Evolutionary conservation across 805 yeast species (phyloP).

Genomic region (Starmera dryadoides): DNA sequence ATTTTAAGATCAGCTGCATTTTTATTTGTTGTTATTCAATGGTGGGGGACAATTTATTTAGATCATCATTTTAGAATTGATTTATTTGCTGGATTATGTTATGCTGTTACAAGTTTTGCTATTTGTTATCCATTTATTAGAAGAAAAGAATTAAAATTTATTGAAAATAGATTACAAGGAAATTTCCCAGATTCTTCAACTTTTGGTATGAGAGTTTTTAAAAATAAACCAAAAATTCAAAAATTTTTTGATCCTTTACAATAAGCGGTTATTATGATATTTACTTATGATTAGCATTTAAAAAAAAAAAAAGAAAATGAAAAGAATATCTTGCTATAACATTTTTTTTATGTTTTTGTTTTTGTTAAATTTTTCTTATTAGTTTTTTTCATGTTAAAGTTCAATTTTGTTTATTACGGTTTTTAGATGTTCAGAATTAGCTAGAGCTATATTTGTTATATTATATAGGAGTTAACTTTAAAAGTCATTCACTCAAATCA

Average conservation of each 20-base stretch:
- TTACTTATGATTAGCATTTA: too few relatives aligned
- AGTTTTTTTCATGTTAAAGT: too few relatives aligned
- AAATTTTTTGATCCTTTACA: slow-evolving; percentile 45
- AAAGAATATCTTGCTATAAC: too few relatives aligned
- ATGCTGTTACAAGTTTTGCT: slow-evolving; percentile 39
- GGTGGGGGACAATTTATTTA: slow-evolving; percentile 72
- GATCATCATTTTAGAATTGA: slow-evolving; percentile 71
- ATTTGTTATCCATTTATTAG: slow-evolving; percentile 30
- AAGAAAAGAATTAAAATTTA: slow-evolving; percentile 21
- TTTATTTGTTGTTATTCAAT: slow-evolving; percentile 44
- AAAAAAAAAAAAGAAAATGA: too few relatives aligned
- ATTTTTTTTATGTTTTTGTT: too few relatives aligned
- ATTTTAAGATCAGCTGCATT: slow-evolving; percentile 25
- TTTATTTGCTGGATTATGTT: slow-evolving; percentile 45
- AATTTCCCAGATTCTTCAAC: slow-evolving; percentile 37
- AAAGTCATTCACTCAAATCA: too few relatives aligned
- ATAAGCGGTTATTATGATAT: neutral
- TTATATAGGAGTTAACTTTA: too few relatives aligned
- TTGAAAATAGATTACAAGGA: slow-evolving; percentile 28
- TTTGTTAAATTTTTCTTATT: too few relatives aligned
- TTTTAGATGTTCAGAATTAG: too few relatives aligned
- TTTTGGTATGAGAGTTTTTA: slow-evolving; percentile 62
- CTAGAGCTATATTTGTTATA: too few relatives aligned
- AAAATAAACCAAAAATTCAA: slow-evolving; percentile 34
- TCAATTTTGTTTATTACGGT: too few relatives aligned